These are phyloP conservation scores for Alternaria arborescens DNA, from an alignment of 2,329 filamentous ascomycete species.

Conservation along the genomic window DNA sequence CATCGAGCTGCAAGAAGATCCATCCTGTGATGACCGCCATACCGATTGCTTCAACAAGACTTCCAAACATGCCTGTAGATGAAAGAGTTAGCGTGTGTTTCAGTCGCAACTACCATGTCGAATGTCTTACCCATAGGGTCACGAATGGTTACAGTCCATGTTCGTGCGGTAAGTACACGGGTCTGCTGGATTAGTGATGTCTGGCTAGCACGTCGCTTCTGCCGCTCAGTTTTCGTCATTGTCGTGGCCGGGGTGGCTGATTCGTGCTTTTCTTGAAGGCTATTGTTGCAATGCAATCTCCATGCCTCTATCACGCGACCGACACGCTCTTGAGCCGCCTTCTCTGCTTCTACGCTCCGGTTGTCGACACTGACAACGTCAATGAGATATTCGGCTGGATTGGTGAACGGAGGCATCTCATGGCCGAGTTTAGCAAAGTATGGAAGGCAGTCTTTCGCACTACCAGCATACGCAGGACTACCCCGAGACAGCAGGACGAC, in stretches of 20 bases:
- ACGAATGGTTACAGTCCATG: slow-evolving; percentile 75
- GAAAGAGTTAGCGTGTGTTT: neutral
- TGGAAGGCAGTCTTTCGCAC: slow-evolving; percentile 64
- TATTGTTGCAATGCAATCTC: slow-evolving; percentile 48
- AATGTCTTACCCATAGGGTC: slow-evolving; percentile 70
- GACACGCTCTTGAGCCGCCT: slow-evolving; percentile 66
- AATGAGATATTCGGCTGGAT: slow-evolving; percentile 79
- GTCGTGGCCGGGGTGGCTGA: slow-evolving; percentile 3
- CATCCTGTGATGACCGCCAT: slow-evolving; percentile 79
- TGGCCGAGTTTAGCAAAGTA: slow-evolving; percentile 72
- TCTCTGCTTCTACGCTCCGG: slow-evolving; percentile 71
- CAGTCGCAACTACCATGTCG: neutral
- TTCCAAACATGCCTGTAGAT: slow-evolving; percentile 64
- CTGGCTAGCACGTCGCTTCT: slow-evolving; percentile 49
- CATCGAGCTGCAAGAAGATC: slow-evolving; percentile 72
- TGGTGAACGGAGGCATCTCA: slow-evolving; percentile 74
- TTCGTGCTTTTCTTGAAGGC: slow-evolving; percentile 22
- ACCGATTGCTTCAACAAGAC: slow-evolving; percentile 71
- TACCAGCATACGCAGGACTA: slow-evolving; percentile 72
- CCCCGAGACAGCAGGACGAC: slow-evolving; percentile 74
- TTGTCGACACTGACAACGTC: slow-evolving; percentile 79
- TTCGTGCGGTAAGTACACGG: slow-evolving; percentile 71
- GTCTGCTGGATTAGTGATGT: slow-evolving; percentile 70
- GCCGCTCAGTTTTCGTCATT: slow-evolving; percentile 14
- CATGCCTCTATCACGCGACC: slow-evolving; percentile 69